Base-by-base conservation (phyloP, 768 basidiomycete genomes). In the Holtermanniella nyarrowii region DNA sequence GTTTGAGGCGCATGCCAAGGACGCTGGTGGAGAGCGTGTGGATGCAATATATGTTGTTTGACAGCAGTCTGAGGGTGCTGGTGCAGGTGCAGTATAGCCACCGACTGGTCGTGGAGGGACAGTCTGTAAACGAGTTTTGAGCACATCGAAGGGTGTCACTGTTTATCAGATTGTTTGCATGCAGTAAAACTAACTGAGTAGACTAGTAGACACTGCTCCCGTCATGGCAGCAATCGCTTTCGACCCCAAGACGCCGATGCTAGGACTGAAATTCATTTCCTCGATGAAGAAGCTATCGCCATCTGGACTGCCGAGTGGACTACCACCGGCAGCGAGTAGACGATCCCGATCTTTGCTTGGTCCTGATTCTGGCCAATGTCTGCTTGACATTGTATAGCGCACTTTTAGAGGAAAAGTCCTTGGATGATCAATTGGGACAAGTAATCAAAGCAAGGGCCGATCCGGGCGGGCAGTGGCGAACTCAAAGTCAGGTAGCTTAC, bases 141-240 rank as follows among this genome's bases (percentile, higher is more conserved):
- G 79, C 49, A 99, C 89, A 73, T 99, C 95, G 70, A 99, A 99
- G 2, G 95, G 95, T 2, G 93, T 97, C 95, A 99, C 93, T 97
- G 68, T 16, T 14, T 11, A 37, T 26, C 26, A 45, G 26, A 25
- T 16, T 41, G 43, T 21, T 12, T 24, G 22, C 23, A 31, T 48
- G 40, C 13, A 40, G 3, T 50, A 39, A n/a, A 0, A 62, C 69
- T 63, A 49, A 70, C 69, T 71, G 31, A 69, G 45, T 12, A 71
- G 48, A 42, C 59, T 63, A 20, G 65, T 66, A 22, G 57, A 47
- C 39, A 65, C 53, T n/a, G 69, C 69, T 5, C 69, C 69, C 11
- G 67, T 69, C 54, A 71, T 68, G 12, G 67, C 62, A 1, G 67
- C 69, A 13, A 63, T 54, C 16, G 62, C 58, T 53, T 71, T 71